These are phyloP conservation scores for Canavalia gladiata DNA, from an alignment of 306 rosid genomes.

Conservation along the genomic window DNA sequence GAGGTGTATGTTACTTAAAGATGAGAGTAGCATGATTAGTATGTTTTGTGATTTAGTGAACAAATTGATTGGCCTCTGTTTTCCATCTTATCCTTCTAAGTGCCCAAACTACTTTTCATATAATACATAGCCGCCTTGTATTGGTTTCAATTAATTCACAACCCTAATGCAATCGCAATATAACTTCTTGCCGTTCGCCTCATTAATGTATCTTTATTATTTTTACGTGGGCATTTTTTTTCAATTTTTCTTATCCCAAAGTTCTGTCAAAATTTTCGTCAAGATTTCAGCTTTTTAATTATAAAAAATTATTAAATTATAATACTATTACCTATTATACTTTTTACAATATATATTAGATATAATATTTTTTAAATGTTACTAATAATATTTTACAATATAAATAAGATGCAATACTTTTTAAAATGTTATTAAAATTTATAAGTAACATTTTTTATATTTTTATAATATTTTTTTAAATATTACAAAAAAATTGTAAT, in stretches of 20 bases:
- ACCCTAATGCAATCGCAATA: not conserved
- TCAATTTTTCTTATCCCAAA: not conserved
- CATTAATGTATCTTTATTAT: not conserved
- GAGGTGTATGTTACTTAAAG: slow-evolving; percentile 2
- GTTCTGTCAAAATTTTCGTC: not conserved
- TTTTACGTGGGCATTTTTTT: not conserved
- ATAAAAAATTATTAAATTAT: no score
- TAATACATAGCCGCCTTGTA: not conserved
- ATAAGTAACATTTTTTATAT: no score
- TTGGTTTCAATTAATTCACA: slow-evolving; percentile 14
- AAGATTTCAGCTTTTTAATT: not conserved
- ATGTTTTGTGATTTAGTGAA: slow-evolving; percentile 32
- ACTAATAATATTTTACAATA: no score
- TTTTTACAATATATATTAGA: no score
- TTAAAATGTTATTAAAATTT: no score
- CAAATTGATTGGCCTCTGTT: slow-evolving; percentile 28
- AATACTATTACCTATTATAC: no score
- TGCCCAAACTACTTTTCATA: not conserved
- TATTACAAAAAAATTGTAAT: no score
- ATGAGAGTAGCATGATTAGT: slow-evolving; percentile 28
- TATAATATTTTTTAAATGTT: no score
- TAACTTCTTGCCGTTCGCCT: not conserved
- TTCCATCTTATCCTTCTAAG: slow-evolving; percentile 36
- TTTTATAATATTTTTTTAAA: no score
- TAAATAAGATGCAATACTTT: no score